Evolutionary conservation across 202 grass and related monocot genomes (phyloP).

Genomic region (Sporobolus alterniflorus): DNA sequence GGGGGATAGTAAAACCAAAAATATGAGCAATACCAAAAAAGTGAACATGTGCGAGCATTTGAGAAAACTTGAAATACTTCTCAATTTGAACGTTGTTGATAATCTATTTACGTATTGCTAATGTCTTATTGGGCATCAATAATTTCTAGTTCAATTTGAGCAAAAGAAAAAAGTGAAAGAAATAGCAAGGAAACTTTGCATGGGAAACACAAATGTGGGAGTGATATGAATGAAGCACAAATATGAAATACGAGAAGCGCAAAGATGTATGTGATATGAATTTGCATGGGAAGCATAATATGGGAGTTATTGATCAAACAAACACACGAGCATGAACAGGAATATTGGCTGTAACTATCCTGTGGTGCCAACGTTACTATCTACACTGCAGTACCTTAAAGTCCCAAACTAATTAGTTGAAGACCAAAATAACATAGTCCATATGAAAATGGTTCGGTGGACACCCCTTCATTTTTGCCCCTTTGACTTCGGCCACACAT

Average conservation of each 20-base stretch:
- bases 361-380: not conserved
- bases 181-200: not conserved
- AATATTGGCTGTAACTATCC: not conserved
- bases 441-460: not conserved
- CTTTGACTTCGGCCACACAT: not conserved
- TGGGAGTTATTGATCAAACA: not conserved
- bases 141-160: slow-evolving; percentile 2
- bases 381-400: slow-evolving; percentile 1
- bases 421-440: not conserved
- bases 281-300: not conserved
- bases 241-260: no score
- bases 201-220: not conserved
- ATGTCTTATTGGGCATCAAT: not conserved
- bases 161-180: not conserved
- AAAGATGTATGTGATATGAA: no score
- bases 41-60: not conserved
- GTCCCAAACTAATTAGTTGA: not conserved
- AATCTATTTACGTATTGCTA: not conserved
- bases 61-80: slow-evolving; percentile 2
- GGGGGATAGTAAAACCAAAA: not conserved
- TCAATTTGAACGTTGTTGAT: not conserved
- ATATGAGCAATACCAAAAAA: not conserved
- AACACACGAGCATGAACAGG: not conserved
- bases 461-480: not conserved
- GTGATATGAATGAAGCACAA: no score